These are phyloP conservation scores for Funneliformis caledonium DNA, from an alignment of 371 early-diverging fungal species.

Conservation along the genomic window DNA sequence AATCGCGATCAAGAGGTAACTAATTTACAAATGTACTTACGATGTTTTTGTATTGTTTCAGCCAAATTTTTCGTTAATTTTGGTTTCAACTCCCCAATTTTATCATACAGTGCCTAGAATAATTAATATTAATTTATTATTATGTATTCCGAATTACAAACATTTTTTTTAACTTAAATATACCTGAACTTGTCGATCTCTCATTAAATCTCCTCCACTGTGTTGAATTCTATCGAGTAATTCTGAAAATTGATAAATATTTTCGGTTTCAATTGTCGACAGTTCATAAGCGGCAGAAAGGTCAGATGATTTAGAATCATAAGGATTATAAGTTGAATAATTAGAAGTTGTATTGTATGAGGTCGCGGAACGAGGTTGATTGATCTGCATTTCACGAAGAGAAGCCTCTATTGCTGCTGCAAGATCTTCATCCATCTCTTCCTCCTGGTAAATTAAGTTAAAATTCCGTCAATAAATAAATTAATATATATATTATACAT, in stretches of 20 bases:
- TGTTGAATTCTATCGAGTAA: constrained; percentile 66
- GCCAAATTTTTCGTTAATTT: constrained; percentile 71
- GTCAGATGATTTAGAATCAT: constrained; percentile 4
- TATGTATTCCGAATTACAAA: constrained; percentile 22
- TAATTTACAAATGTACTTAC: constrained; percentile 45
- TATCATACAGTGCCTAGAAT: constrained; percentile 60
- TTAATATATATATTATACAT: too few relatives aligned
- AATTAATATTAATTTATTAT: background rate
- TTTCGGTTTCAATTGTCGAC: constrained; percentile 67
- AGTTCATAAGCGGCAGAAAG: constrained; percentile 48
- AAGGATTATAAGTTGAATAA: constrained; percentile 6
- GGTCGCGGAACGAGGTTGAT: constrained; percentile 25
- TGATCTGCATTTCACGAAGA: constrained; percentile 65
- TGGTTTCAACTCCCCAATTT: constrained; percentile 73
- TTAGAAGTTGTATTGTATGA: constrained; percentile 41
- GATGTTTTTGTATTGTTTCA: constrained; percentile 69
- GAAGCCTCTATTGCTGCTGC: constrained; percentile 94
- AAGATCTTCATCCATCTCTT: constrained; percentile 61
- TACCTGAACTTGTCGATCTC: constrained; percentile 71
- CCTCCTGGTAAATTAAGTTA: constrained; percentile 41
- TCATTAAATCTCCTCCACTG: constrained; percentile 62
- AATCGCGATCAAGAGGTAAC: background rate
- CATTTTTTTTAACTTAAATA: background rate
- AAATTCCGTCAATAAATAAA: background rate
- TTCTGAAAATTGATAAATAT: constrained; percentile 69